Evolutionary conservation across 352 stramenopile species (phyloP), one percentile per base, ranked within the genome.

Genomic region (Albugo candida): DNA sequence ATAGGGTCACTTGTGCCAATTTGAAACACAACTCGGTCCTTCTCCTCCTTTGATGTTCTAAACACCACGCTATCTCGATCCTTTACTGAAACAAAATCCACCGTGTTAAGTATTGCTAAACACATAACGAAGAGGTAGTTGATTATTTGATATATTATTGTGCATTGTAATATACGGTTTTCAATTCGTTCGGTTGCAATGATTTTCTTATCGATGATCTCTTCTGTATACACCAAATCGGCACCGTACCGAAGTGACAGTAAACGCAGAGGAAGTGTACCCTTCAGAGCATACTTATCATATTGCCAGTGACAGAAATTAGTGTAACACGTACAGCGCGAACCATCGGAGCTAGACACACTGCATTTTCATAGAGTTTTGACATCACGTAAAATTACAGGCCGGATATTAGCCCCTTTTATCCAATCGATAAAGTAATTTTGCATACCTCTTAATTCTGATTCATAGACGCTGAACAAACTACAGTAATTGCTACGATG

Each of bases 191-290:
- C 79, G 11, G 81, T 81, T 4, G 72, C 61, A 12, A 81, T 72
- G 42, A 97, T 85, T 46, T 81, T 82, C 57, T 93, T 84, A 70
- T 97, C 92, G 47, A 98, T 78, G 47, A 97, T 83, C 64, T 98
- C 92, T 67, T 98, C 92, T 21, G 80, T 79, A 57, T 96, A 97
- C 0, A 94, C 80, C 24, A 96, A 60, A 41, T 95, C 74, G 8
- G 88, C 88, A 40, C 89, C 89, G 58, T 97, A 95, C 2, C 72
- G 65, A 44, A 97, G 60, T 45, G 88, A 92, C 16, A 97, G 56
- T 13, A 87, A 67, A 4, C 92, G 80, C 43, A 97, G 61, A 11
- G 92, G 89, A 24, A 92, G 78, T 42, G 89, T 96, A 13, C 83
- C 89, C 77, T 91, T 21, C 14, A 37, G 34, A 10, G 27, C 49